These are phyloP conservation scores for Emmonsiellopsis sp. DNA, from an alignment of 2,329 filamentous ascomycete genomes.

Conservation along the genomic window DNA sequence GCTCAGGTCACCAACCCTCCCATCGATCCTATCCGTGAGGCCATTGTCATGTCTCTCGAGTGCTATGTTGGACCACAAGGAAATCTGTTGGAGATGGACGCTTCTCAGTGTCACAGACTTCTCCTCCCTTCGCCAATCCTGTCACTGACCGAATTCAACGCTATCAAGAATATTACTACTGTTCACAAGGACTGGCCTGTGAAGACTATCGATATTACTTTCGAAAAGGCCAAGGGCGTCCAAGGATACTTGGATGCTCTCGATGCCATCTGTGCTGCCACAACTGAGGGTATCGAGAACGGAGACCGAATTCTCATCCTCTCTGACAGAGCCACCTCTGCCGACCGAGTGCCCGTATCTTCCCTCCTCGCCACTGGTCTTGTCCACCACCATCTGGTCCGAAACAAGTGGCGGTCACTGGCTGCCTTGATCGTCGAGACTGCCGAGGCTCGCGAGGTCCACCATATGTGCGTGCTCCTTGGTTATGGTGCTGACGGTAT, in stretches of 20 bases:
- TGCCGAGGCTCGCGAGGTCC: constrained; percentile 89
- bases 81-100: constrained; percentile 87
- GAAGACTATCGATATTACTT: constrained; percentile 84
- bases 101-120: constrained; percentile 76
- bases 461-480: constrained; percentile 97
- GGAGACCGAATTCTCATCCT: constrained; percentile 79
- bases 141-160: constrained; percentile 83
- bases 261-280: constrained; percentile 77
- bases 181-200: constrained; percentile 75
- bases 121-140: constrained; percentile 82
- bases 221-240: constrained; percentile 74
- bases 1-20: constrained; percentile 97
- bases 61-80: constrained; percentile 95
- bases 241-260: constrained; percentile 79
- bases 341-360: constrained; percentile 75
- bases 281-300: constrained; percentile 72
- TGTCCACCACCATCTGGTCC: constrained; percentile 89
- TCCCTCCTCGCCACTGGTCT: constrained; percentile 81
- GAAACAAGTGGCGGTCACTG: constrained; percentile 90
- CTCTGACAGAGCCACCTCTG: constrained; percentile 77
- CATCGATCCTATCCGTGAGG: constrained; percentile 93
- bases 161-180: constrained; percentile 65
- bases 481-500: constrained; percentile 92
- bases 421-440: constrained; percentile 84
- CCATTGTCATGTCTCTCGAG: constrained; percentile 95